Conservation (phyloP, 495 filamentous ascomycete genomes). For the Aspergillus affinis region DNA sequence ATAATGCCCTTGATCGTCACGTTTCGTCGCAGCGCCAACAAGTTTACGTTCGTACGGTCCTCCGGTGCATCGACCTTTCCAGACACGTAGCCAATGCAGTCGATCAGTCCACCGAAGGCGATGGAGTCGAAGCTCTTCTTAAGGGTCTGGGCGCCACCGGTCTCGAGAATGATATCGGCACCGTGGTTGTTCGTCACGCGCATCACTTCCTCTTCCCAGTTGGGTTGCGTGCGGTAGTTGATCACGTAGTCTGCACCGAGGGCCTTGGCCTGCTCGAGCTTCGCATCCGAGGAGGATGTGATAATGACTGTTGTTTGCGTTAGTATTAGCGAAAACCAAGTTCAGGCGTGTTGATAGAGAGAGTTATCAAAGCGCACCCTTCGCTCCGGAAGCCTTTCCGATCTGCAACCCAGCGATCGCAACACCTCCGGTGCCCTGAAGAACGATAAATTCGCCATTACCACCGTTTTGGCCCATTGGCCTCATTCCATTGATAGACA, state of each 20-base stretch:
- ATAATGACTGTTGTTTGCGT: slow-evolving; percentile 54
- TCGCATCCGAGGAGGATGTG: slow-evolving; percentile 69
- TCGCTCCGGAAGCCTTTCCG: slow-evolving; percentile 75
- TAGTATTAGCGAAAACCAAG: too few species aligned
- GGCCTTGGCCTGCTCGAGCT: slow-evolving; percentile 61
- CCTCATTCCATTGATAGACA: slow-evolving; percentile 69
- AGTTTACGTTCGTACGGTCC: slow-evolving; percentile 46
- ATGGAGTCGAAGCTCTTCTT: slow-evolving; percentile 62
- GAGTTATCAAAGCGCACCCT: slow-evolving; percentile 38
- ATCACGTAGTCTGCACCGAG: slow-evolving; percentile 56
- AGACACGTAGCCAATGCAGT: slow-evolving; percentile 65
- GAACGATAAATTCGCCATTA: slow-evolving; percentile 65
- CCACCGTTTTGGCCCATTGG: slow-evolving; percentile 57
- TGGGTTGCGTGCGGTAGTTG: slow-evolving; percentile 66
- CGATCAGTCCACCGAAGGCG: slow-evolving; percentile 65
- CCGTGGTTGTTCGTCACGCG: slow-evolving; percentile 57
- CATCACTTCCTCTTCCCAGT: slow-evolving; percentile 71
- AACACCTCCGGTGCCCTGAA: slow-evolving; percentile 81
- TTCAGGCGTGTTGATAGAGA: too few species aligned
- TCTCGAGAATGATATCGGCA: slow-evolving; percentile 69
- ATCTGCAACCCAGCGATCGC: slow-evolving; percentile 76
- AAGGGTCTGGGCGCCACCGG: slow-evolving; percentile 61
- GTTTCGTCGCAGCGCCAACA: slow-evolving; percentile 50
- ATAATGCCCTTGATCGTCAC: slow-evolving; percentile 60
- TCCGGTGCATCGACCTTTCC: slow-evolving; percentile 51